These are phyloP conservation scores for Chytriomyces sp. DNA, from an alignment of 192 early-diverging fungal species.

Conservation along the genomic window DNA sequence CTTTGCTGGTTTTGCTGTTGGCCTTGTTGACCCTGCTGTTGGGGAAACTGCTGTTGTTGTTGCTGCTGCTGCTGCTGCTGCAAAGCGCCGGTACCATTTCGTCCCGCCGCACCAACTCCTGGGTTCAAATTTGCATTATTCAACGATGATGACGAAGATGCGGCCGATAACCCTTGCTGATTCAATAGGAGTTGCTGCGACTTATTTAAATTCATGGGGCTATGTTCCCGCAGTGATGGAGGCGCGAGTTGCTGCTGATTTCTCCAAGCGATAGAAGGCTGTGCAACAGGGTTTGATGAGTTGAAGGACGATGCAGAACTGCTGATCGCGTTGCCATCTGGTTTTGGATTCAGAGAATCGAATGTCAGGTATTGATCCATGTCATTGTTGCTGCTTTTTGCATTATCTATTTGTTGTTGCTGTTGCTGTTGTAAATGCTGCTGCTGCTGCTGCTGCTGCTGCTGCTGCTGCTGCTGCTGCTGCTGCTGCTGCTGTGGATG, in stretches of 20 bases:
- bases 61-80: conserved; percentile 15
- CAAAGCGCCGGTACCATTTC: not conserved
- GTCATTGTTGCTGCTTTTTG: too few species aligned
- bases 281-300: too few species aligned
- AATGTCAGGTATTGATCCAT: too few species aligned
- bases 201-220: not conserved
- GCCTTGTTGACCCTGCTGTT: not conserved
- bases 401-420: too few species aligned
- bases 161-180: not conserved
- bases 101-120: not conserved
- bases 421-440: too few species aligned
- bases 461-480: too few species aligned
- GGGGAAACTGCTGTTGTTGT: not conserved
- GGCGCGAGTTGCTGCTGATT: not conserved
- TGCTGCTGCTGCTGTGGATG: too few species aligned
- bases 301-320: too few species aligned
- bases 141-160: not conserved
- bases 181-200: not conserved
- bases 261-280: not conserved
- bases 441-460: too few species aligned
- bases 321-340: too few species aligned
- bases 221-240: not conserved
- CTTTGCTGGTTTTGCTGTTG: conserved; percentile 9
- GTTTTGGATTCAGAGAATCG: too few species aligned
- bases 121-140: not conserved